These are phyloP conservation scores for Hanseniaspora gamundiae DNA, from an alignment of 1,139 yeast genomes.

Conservation along the genomic window DNA sequence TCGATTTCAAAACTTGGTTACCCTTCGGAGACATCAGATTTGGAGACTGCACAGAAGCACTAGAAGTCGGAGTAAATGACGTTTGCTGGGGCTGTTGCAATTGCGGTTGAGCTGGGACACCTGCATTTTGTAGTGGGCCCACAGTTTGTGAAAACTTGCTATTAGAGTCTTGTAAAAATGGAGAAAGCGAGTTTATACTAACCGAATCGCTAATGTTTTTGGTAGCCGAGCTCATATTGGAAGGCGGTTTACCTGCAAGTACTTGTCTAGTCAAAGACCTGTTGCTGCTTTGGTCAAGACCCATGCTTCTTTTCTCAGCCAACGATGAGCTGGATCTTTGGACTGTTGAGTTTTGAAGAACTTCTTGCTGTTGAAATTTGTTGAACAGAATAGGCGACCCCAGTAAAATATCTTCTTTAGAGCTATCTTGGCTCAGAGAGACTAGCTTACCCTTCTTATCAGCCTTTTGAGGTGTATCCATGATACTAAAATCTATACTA, in stretches of 20 bases:
- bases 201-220: constrained; percentile 4
- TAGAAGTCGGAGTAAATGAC: constrained; percentile 2
- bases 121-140: background rate
- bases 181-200: background rate
- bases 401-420: background rate
- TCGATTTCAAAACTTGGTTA: constrained; percentile 16
- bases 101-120: background rate
- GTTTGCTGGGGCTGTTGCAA: background rate
- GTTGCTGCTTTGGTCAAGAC: background rate
- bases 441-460: background rate
- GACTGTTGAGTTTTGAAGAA: background rate
- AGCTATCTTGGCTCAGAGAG: background rate
- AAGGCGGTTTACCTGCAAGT: background rate
- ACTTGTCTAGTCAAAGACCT: background rate
- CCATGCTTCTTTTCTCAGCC: constrained; percentile 1
- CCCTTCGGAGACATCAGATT: constrained; percentile 8
- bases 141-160: background rate
- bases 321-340: background rate
- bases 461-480: background rate
- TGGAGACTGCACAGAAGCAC: constrained; percentile 1
- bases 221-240: constrained; percentile 7
- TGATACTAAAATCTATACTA: background rate
- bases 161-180: background rate
- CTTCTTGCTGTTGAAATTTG: background rate
- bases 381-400: constrained; percentile 1